Evolutionary conservation across 129 eudicot genomes (phyloP).

Genomic region (Centaurea solstitialis): DNA sequence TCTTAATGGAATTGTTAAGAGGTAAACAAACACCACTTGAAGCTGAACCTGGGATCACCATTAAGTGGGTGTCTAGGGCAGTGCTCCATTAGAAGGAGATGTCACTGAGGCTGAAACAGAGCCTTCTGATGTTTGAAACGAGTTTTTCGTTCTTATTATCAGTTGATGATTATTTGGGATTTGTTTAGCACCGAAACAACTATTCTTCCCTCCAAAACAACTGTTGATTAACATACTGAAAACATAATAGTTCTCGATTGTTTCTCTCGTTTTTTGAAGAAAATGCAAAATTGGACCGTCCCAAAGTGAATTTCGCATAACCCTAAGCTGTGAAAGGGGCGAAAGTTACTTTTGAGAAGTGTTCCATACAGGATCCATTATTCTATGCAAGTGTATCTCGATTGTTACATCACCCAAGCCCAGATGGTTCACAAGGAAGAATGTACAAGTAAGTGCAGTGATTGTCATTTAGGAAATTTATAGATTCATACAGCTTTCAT

Average conservation of each 20-base stretch:
- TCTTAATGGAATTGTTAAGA: too few species aligned
- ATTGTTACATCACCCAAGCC: background rate
- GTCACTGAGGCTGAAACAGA: too few species aligned
- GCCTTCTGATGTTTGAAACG: background rate
- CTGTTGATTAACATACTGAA: background rate
- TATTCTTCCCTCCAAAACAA: background rate
- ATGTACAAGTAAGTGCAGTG: constrained; percentile 12
- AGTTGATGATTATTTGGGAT: background rate
- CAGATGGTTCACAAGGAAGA: constrained; percentile 11
- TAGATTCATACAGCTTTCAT: constrained; percentile 2
- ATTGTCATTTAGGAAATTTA: background rate
- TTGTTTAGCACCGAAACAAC: background rate
- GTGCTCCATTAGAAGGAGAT: too few species aligned
- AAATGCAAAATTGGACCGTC: background rate
- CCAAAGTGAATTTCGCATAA: background rate
- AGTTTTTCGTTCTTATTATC: background rate
- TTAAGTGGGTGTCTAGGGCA: background rate
- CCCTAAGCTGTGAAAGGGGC: background rate
- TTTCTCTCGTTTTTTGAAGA: background rate
- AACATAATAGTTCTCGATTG: background rate
- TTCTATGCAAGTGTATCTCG: background rate
- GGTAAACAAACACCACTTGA: too few species aligned
- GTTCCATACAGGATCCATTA: too few species aligned
- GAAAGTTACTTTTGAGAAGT: background rate
- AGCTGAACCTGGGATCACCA: background rate